Conservation (phyloP, 441 rosid species). For the Populus tomentosa region DNA sequence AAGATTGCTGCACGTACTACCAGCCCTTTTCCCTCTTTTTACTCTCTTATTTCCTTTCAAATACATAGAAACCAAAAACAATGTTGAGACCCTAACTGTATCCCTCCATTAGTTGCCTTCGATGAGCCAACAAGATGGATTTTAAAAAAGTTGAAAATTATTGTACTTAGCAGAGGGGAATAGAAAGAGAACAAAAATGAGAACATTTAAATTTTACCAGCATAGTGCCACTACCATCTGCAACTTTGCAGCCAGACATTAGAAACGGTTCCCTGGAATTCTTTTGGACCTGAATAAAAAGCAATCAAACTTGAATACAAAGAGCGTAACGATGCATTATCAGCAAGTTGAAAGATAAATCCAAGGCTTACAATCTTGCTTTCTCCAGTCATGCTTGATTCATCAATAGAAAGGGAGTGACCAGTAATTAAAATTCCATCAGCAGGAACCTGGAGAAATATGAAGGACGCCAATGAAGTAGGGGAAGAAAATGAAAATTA, state of each 20-base stretch:
- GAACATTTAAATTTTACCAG: conserved; percentile 47
- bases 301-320: conserved; percentile 9
- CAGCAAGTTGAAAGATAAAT: background rate
- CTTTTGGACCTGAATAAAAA: conserved; percentile 63
- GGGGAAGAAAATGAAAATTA: background rate
- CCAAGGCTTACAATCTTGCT: conserved; percentile 1
- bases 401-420: no score
- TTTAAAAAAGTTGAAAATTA: background rate
- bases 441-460: conserved; percentile 34
- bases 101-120: background rate
- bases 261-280: conserved; percentile 67
- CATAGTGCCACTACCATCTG: conserved; percentile 95
- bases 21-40: background rate
- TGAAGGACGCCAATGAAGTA: conserved; percentile 4
- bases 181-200: background rate
- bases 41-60: background rate
- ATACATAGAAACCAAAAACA: background rate
- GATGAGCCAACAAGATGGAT: background rate
- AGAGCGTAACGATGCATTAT: background rate
- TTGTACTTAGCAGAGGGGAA: background rate
- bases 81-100: background rate
- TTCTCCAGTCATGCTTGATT: no score
- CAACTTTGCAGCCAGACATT: conserved; percentile 98
- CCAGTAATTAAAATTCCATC: no score
- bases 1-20: background rate